Evolutionary conservation across 306 rosid species (phyloP).

Genomic region (Cicer pinnatifidum): DNA sequence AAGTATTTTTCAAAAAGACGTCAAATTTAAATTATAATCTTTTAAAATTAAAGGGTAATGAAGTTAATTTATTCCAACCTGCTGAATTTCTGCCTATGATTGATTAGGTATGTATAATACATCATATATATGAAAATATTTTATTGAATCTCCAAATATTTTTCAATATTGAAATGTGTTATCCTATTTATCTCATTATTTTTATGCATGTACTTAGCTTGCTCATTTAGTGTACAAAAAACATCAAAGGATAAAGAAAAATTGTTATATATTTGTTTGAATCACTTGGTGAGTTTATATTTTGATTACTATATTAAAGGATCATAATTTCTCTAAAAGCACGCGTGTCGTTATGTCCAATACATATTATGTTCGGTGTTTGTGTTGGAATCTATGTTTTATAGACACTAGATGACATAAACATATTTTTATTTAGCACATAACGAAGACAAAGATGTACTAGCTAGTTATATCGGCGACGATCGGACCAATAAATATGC

Average conservation of each 20-base stretch:
- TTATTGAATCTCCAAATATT: conserved; percentile 15
- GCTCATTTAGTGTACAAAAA: conserved; percentile 66
- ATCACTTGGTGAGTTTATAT: conserved; percentile 74
- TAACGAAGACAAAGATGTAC: conserved; percentile 67
- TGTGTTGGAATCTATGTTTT: too few species aligned
- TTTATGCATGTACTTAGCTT: conserved; percentile 61
- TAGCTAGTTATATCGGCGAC: conserved; percentile 88
- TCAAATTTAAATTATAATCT: conserved; percentile 5
- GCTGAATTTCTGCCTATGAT: conserved; percentile 85
- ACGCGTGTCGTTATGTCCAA: too few species aligned
- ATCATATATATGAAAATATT: conserved; percentile 26
- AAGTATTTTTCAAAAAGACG: not conserved
- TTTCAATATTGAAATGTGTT: conserved; percentile 8
- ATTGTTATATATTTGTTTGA: conserved; percentile 89
- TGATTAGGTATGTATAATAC: conserved; percentile 56
- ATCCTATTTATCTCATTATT: conserved; percentile 41
- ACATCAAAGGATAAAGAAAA: conserved; percentile 69
- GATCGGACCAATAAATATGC: conserved; percentile 96
- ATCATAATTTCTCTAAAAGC: not conserved
- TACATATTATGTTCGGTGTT: too few species aligned
- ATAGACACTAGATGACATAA: conserved; percentile 38
- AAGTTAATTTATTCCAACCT: conserved; percentile 87
- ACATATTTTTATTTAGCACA: conserved; percentile 60
- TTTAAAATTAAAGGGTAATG: conserved; percentile 62
- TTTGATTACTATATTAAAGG: conserved; percentile 13